These are phyloP conservation scores for Globisporangium canariense DNA, from an alignment of 352 stramenopile genomes.

Conservation along the genomic window DNA sequence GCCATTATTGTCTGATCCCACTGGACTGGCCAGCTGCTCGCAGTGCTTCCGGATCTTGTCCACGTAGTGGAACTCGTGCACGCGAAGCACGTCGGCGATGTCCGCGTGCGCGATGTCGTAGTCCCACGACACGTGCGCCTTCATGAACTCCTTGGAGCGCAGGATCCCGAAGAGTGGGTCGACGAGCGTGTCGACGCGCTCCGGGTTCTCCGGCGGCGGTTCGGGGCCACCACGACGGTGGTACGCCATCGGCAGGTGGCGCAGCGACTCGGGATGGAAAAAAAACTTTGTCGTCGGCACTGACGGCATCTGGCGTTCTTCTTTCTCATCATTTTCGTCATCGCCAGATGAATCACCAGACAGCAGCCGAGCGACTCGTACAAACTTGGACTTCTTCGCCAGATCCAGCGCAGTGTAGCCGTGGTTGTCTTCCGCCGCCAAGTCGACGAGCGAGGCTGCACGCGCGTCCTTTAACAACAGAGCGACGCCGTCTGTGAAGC, in stretches of 20 bases:
- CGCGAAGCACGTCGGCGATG: constrained; percentile 86
- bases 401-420: constrained; percentile 50
- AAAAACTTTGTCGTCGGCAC: constrained; percentile 51
- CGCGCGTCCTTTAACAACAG: constrained; percentile 36
- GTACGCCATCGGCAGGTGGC: constrained; percentile 74
- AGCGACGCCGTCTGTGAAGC: constrained; percentile 38
- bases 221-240: constrained; percentile 61
- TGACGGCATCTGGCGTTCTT: not conserved
- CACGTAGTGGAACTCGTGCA: constrained; percentile 90
- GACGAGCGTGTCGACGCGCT: constrained; percentile 86
- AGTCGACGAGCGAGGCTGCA: constrained; percentile 19
- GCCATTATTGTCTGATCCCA: constrained; percentile 3
- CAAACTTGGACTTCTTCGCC: constrained; percentile 39
- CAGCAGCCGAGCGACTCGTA: constrained; percentile 28
- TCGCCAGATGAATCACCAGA: constrained; percentile 1
- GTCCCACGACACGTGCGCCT: constrained; percentile 54
- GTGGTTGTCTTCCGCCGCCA: constrained; percentile 37
- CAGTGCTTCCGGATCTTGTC: constrained; percentile 57
- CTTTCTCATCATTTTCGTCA: not conserved
- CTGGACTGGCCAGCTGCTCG: constrained; percentile 24
- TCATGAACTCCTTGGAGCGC: constrained; percentile 64
- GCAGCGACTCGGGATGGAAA: constrained; percentile 70
- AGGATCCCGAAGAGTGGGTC: constrained; percentile 70
- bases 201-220: constrained; percentile 88
- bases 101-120: constrained; percentile 64